phyloP scores from a whole-genome alignment of 2,329 filamentous ascomycete genomes.

The Venturia carpophila region DNA sequence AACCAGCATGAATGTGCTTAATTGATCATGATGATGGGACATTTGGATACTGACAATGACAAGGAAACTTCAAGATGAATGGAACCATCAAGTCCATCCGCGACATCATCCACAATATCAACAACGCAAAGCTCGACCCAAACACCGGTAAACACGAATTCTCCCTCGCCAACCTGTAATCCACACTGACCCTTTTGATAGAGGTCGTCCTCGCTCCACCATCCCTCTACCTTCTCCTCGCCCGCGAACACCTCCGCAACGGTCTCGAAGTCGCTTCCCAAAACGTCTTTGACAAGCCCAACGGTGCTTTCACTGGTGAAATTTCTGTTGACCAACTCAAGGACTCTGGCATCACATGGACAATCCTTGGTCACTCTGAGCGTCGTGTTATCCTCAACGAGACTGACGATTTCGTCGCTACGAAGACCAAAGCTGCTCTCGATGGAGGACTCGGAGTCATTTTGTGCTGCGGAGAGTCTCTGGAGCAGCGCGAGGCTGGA shows the following conservation, averaged over 20 bases:
- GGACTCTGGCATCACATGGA: constrained; percentile 83
- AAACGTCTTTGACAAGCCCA: constrained; percentile 96
- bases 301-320: constrained; percentile 95
- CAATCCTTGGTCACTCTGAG: constrained; percentile 90
- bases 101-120: constrained; percentile 82
- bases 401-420: constrained; percentile 74
- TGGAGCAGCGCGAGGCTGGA: constrained; percentile 80
- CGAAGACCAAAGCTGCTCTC: constrained; percentile 89
- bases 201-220: constrained; percentile 95
- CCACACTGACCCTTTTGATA: constrained; percentile 30
- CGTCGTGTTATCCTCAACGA: constrained; percentile 84
- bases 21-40: neutral
- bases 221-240: constrained; percentile 79
- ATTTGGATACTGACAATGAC: neutral
- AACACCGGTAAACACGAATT: constrained; percentile 54
- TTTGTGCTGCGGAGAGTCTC: constrained; percentile 92
- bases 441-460: constrained; percentile 85
- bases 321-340: constrained; percentile 87
- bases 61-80: constrained; percentile 48
- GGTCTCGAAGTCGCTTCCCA: constrained; percentile 84
- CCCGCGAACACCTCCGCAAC: constrained; percentile 67
- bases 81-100: constrained; percentile 84
- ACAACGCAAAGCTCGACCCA: constrained; percentile 71
- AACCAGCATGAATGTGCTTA: neutral
- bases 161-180: neutral